Evolutionary conservation across 2,329 filamentous ascomycete genomes (phyloP), one percentile per base, ranked within the genome.

Genomic region (Amylocarpus encephaloides): DNA sequence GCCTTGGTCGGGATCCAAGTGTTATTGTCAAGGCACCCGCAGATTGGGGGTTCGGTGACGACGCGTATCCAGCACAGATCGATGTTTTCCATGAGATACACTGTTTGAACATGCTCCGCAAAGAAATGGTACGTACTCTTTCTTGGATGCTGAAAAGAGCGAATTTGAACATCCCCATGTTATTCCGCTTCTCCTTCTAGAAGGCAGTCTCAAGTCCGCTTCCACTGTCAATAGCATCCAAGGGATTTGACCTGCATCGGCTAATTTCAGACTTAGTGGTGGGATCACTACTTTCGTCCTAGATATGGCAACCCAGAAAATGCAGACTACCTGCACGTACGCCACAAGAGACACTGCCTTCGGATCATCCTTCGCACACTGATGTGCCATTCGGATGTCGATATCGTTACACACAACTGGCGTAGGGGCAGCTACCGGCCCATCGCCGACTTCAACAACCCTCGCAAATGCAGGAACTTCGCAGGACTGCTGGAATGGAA

Each of bases 61-160:
- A 68, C 30, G 64, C 62, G 3, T 68, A 68, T 50, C 62, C 67
- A 44, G 66, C 58, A 2, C 56, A 64, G 40, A 49, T 66, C 15
- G 66, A 69, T 35, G 52, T 62, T 6, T 65, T 65, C 32, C 66
- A 68, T 36, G 57, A 65, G 29, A 51, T 67, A 1, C 66, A 68
- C 49, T 67, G 65, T 48, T 57, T 67, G 6, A 62, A 67, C 40
- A 48, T 55, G 13, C 49, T 68, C 3, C 57, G 64, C 7, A 60
- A 62, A 48, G 38, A 49, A 35, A 43, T 49, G 52, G 66, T 4
- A 46, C 60, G 54, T 61, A 59, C 34, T 50, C 66, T n/a, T 61
- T 64, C 56, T 36, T 15, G 13, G n/a, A 29, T 29, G 22, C 22
- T 26, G 22, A 26, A 26, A 26, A 26, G 22, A 26, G 22, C 22